Evolutionary conservation across 768 basidiomycete species (phyloP).

Genomic region (Tulasnella sp.): DNA sequence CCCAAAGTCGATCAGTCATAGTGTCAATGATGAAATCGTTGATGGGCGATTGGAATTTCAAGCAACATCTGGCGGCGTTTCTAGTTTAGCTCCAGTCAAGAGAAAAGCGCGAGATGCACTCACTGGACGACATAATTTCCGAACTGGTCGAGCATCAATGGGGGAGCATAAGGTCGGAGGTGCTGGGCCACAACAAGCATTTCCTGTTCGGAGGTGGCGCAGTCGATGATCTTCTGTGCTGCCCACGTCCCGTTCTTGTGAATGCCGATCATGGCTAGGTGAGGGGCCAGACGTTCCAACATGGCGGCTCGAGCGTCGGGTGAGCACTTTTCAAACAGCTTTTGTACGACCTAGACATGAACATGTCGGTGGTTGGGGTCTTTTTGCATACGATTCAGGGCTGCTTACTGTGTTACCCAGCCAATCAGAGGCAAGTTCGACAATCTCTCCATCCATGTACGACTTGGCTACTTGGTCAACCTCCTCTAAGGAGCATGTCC

Average conservation of each 20-base stretch:
- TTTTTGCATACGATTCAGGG: neutral
- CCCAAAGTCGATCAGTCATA: slow-evolving; percentile 97
- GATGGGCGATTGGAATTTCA: slow-evolving; percentile 82
- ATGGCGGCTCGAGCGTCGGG: slow-evolving; percentile 73
- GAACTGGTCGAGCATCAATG: slow-evolving; percentile 88
- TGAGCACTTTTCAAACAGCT: slow-evolving; percentile 89
- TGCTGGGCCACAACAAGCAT: slow-evolving; percentile 79
- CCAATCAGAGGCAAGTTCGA: slow-evolving; percentile 95
- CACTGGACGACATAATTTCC: slow-evolving; percentile 92
- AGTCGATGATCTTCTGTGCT: slow-evolving; percentile 98
- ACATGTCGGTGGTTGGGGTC: neutral
- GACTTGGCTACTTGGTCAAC: slow-evolving; percentile 87
- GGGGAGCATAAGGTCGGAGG: slow-evolving; percentile 85
- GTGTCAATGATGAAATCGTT: slow-evolving; percentile 98
- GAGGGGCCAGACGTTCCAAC: slow-evolving; percentile 89
- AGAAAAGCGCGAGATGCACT: slow-evolving; percentile 36
- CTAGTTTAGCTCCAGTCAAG: neutral
- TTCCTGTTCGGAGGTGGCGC: slow-evolving; percentile 83
- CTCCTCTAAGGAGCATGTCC: slow-evolving; percentile 75
- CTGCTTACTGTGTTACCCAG: slow-evolving; percentile 84
- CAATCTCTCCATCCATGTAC: slow-evolving; percentile 89
- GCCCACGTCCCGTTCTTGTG: slow-evolving; percentile 99
- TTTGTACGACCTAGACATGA: slow-evolving; percentile 76
- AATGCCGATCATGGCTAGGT: slow-evolving; percentile 94
- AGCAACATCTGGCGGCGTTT: slow-evolving; percentile 58